phyloP scores from a whole-genome alignment of 345 rosid species.

The Mercurialis annua region DNA sequence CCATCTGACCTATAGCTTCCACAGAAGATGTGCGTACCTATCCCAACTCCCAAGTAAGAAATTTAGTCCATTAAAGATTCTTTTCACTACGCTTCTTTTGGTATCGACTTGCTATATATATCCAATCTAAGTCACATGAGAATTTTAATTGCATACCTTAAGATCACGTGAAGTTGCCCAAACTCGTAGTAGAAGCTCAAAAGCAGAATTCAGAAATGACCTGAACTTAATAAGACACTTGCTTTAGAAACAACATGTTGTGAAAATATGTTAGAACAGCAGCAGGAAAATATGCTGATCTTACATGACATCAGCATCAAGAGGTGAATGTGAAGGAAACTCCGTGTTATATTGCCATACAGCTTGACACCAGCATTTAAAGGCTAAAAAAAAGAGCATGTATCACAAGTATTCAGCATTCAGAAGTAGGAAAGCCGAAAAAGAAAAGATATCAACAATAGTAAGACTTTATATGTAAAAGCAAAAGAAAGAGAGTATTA shows the following conservation, averaged over 20 bases:
- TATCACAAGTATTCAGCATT: conserved; percentile 16
- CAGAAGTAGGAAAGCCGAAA: conserved; percentile 5
- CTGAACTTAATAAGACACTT: conserved; percentile 40
- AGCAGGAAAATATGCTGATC: conserved; percentile 34
- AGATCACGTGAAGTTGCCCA: conserved; percentile 92
- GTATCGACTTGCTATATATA: not conserved
- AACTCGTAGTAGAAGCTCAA: conserved; percentile 88
- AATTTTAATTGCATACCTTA: conserved; percentile 49
- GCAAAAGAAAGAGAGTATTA: not conserved
- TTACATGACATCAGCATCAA: conserved; percentile 91
- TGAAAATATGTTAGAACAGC: conserved; percentile 11
- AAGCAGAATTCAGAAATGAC: conserved; percentile 89
- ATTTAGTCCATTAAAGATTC: not conserved
- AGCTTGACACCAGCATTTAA: conserved; percentile 98
- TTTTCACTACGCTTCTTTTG: not conserved
- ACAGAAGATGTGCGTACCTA: conserved; percentile 86
- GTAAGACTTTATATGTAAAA: not conserved
- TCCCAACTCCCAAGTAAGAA: conserved; percentile 36
- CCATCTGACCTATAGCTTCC: conserved; percentile 97
- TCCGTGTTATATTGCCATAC: conserved; percentile 64
- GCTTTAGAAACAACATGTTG: conserved; percentile 12
- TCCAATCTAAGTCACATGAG: not conserved
- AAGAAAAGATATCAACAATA: not conserved
- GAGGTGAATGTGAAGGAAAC: conserved; percentile 52
- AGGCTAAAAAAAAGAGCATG: conserved; percentile 53